Conservation (phyloP, 169 alveolate species). For the Plasmodium vinckei region DNA sequence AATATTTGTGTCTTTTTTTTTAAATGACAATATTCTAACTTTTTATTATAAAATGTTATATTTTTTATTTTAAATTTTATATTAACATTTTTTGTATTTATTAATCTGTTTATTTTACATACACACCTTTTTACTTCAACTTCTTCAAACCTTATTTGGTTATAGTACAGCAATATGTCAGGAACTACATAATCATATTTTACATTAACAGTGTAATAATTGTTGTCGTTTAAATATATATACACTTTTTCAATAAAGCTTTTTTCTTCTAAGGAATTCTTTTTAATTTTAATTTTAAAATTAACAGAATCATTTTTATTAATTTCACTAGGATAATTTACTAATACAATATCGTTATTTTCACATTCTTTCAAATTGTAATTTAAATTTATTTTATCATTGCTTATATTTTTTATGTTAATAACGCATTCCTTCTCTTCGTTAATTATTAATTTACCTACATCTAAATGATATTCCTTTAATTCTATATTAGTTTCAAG, state of each 20-base stretch:
- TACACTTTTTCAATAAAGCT: conserved; percentile 38
- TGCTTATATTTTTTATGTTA: conserved; percentile 47
- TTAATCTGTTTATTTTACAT: conserved; percentile 59
- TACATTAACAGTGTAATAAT: conserved; percentile 38
- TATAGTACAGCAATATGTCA: conserved; percentile 31
- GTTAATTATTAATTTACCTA: conserved; percentile 46
- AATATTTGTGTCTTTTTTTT: conserved; percentile 47
- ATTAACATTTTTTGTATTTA: conserved; percentile 57
- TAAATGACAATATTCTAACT: conserved; percentile 62
- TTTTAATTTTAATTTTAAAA: conserved; percentile 45
- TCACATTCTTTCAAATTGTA: conserved; percentile 26
- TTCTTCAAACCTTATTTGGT: conserved; percentile 52
- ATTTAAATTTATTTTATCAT: conserved; percentile 17
- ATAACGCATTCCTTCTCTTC: conserved; percentile 38
- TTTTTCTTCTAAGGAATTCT: conserved; percentile 17
- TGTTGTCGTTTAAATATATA: conserved; percentile 41
- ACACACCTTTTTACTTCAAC: conserved; percentile 37
- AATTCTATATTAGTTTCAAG: conserved; percentile 45
- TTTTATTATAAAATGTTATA: conserved; percentile 56
- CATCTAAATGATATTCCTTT: conserved; percentile 11
- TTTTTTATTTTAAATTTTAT: conserved; percentile 64
- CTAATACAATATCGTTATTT: conserved; percentile 18
- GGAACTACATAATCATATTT: conserved; percentile 53
- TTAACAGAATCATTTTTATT: conserved; percentile 24
- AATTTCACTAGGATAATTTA: conserved; percentile 27